A percentile compares a stretch with the other conserved stretches of the same genome.
Evolutionary conservation across 192 early-diverging fungal genomes (phyloP).

Genomic region (Lobosporangium transversale): DNA sequence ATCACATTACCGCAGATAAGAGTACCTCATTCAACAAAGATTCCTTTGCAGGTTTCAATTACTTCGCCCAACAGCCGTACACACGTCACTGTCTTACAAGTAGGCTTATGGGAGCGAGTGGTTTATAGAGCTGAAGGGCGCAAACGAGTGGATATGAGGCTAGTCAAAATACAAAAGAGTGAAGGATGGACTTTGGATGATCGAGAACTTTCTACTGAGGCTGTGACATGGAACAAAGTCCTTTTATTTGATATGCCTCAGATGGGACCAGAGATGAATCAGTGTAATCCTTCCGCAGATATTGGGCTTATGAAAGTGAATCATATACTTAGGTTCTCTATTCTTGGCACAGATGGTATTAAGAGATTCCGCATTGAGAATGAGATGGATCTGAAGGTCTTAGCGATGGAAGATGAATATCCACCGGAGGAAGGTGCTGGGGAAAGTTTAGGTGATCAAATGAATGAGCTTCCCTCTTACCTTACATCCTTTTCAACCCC

Average conservation of each 20-base stretch:
- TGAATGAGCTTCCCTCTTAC: slow-evolving; percentile 33
- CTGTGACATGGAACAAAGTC: slow-evolving; percentile 49
- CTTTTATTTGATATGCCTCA: slow-evolving; percentile 43
- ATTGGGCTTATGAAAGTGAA: slow-evolving; percentile 39
- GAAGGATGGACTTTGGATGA: slow-evolving; percentile 32
- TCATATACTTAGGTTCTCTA: slow-evolving; percentile 27
- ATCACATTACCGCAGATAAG: slow-evolving; percentile 30
- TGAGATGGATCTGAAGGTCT: slow-evolving; percentile 28
- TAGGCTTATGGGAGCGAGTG: slow-evolving; percentile 36
- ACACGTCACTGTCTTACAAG: slow-evolving; percentile 21
- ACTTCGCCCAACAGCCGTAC: slow-evolving; percentile 16
- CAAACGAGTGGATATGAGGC: slow-evolving; percentile 27
- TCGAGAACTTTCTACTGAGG: not conserved
- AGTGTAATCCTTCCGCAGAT: slow-evolving; percentile 40
- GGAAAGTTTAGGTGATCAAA: not conserved
- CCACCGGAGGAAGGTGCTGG: not conserved
- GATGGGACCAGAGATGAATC: slow-evolving; percentile 21
- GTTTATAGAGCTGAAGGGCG: slow-evolving; percentile 31
- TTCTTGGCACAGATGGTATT: slow-evolving; percentile 14
- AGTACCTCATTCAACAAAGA: slow-evolving; percentile 26
- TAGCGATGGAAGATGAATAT: slow-evolving; percentile 33
- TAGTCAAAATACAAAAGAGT: slow-evolving; percentile 49
- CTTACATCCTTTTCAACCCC: slow-evolving; percentile 40
- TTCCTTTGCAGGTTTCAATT: slow-evolving; percentile 33
- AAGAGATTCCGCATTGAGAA: slow-evolving; percentile 30